phyloP scores from a whole-genome alignment of 208 protist genomes.

The Leishmania gerbilli region DNA sequence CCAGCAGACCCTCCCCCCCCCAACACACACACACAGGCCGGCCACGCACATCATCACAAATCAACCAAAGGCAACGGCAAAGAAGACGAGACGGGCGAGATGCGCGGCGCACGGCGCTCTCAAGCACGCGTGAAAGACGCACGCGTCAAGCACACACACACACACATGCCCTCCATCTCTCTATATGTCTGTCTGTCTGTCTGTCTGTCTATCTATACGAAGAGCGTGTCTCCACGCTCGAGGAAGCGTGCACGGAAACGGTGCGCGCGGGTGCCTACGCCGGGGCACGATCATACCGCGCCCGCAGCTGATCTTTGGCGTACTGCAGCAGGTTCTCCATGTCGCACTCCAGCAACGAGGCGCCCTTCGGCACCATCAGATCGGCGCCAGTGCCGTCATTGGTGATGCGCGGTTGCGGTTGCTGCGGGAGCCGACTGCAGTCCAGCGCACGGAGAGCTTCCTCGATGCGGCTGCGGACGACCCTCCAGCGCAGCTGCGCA shows the following conservation, averaged over 20 bases:
- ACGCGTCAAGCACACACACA: not conserved
- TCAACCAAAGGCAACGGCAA: not conserved
- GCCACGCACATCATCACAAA: not conserved
- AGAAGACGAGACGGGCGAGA: not conserved
- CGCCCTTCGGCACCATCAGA: not conserved
- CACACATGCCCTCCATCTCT: not conserved
- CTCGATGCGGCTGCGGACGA: conserved; percentile 39
- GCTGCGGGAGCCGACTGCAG: not conserved
- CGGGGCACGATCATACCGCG: conserved; percentile 41
- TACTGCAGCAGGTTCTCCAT: conserved; percentile 48
- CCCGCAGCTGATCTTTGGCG: conserved; percentile 51
- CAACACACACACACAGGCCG: not conserved
- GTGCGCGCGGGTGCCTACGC: conserved; percentile 1
- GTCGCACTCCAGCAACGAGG: not conserved
- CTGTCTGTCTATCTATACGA: not conserved
- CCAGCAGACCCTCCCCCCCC: not conserved
- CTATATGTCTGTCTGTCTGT: not conserved
- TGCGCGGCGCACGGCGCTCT: not conserved
- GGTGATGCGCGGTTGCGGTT: not conserved
- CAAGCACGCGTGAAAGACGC: not conserved
- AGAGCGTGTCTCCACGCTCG: not conserved
- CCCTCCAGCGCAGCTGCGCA: conserved; percentile 60
- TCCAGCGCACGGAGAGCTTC: conserved; percentile 23
- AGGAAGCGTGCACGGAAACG: not conserved
- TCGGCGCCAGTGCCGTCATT: not conserved